Percentiles rank a stretch among this genome's conserved stretches.
These are phyloP conservation scores for Graphiopsis chlorocephala DNA, from an alignment of 2,329 filamentous ascomycete genomes.

Conservation along the genomic window DNA sequence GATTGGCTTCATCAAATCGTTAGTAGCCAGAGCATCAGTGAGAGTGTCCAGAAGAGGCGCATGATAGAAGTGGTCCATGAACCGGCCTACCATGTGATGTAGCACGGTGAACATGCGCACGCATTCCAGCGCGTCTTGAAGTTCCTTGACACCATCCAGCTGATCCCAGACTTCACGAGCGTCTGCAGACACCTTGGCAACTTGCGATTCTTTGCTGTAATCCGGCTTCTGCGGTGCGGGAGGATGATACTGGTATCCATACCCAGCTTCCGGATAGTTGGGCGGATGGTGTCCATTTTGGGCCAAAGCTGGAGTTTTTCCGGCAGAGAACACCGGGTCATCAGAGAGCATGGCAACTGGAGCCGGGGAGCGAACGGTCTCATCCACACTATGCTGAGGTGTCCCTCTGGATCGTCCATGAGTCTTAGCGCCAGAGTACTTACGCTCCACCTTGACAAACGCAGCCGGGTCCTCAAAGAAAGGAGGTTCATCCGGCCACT, in stretches of 20 bases:
- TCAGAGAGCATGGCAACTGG: conserved; percentile 17
- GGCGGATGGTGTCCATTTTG: conserved; percentile 13
- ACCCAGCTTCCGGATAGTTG: neutral
- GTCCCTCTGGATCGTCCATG: conserved; percentile 17
- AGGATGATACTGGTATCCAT: conserved; percentile 3
- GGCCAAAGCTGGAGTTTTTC: neutral
- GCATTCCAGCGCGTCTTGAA: conserved; percentile 51
- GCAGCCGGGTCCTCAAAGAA: conserved; percentile 54
- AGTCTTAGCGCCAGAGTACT: conserved; percentile 10
- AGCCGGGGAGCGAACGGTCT: conserved; percentile 14
- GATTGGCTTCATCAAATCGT: conserved; percentile 41
- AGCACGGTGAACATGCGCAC: conserved; percentile 64
- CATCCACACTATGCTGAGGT: conserved; percentile 18
- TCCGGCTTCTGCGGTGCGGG: neutral
- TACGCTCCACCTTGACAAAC: conserved; percentile 23
- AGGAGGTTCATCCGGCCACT: conserved; percentile 74
- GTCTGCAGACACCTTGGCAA: conserved; percentile 46
- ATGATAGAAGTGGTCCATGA: conserved; percentile 56
- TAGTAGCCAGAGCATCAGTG: conserved; percentile 43
- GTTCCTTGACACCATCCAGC: conserved; percentile 57
- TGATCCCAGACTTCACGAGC: conserved; percentile 63
- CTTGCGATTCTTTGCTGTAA: conserved; percentile 20
- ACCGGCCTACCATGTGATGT: conserved; percentile 59
- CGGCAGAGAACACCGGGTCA: conserved; percentile 17
- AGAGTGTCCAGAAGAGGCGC: conserved; percentile 58